Evolutionary conservation across 2,329 filamentous ascomycete species (phyloP), one percentile per base, ranked within the genome.

Genomic region (Aureobasidium sp.): DNA sequence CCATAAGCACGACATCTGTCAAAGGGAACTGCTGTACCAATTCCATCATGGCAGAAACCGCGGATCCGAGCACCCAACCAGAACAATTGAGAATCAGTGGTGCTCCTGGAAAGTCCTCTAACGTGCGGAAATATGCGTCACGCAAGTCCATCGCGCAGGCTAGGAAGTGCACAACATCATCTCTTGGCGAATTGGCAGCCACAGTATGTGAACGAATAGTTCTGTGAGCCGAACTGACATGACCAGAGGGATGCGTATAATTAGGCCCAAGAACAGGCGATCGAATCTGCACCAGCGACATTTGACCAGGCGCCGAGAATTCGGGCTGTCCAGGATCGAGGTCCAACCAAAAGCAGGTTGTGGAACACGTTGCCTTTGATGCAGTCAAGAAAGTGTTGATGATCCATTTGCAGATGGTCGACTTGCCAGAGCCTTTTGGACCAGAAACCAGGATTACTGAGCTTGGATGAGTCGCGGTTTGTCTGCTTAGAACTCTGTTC

Each of bases 271-370:
- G 75, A 56, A 90, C 85, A 0, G 86, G 83, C 34, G 79, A 73
- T 1, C 76, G 78, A 12, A 91, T 74, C 32, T 83, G 78, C 15
- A 87, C 76, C 4, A 93, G 81, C 1, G 88, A 89, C 23, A 93
- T 70, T 15, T 87, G 85, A 0, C 89, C 89, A 0, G 86, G 83
- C 1, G 86, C 80, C 0, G 83, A 83, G 70, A 88, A 91, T 69
- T 92, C 89, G 2, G 89, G 88, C 68, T 91, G 89, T 0, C 86
- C 87, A 0, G 88, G 87, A 69, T 94, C 89, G 10, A 93, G 78
- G 67, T 94, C 90, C 7, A 94, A 79, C n/a, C 88, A 77, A 61
- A 79, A 80, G 68, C 68, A 64, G 62, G 67, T 67, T 44, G 64
- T 61, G 46, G 42, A 61, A 26, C 52, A 59, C 64, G 5, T 70